Base-by-base conservation (phyloP, 2,329 filamentous ascomycete genomes). In the Phialophora macrospora region DNA sequence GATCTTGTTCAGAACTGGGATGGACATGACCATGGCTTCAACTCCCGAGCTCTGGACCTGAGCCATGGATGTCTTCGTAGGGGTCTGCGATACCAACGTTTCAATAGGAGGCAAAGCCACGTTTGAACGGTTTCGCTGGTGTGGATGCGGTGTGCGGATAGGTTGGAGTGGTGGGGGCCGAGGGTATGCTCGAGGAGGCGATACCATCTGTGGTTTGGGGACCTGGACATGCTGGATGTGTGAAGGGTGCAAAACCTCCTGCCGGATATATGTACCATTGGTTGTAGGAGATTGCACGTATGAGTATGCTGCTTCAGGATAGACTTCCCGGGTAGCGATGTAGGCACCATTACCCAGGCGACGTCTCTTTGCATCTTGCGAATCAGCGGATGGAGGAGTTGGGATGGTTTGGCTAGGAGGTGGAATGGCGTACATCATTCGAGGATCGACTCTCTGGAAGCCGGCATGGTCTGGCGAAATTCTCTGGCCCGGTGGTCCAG, bases 1-100 rank as follows among this genome's bases (percentile, higher is more conserved):
- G 72, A 97, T 86, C 77, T 96, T 97, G 70, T 88, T 87, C 52
- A 87, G 78, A 72, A 90, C 90, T 0, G 89, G 85, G 59, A 95
- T 90, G 28, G 83, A 87, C 87, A 91, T 91, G 66, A 93, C 87
- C 80, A 90, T 88, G 7, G 88, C 86, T 72, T 90, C 87, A 24
- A 90, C 79, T 22, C 65, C 62, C 1, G 71, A 69, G 64, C 57
- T 70, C 61, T 68, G 65, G 8, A 67, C 68, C 44, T 68, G 65
- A 14, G 48, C 62, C 3, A 61, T 60, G 30, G 51, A 34, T 52
- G 69, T 71, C 11, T 74, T 57, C 70, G 75, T 17, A 73, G 73
- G 22, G 72, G 68, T 56, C 32, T 65, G 63, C 69, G 71, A 6
- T 24, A 69, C 64, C 55, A 69, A 54, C 22, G 82, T 83, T 70